Percentiles rank a stretch among this genome's conserved stretches.
Evolutionary conservation across 2,329 filamentous ascomycete genomes (phyloP).

Genomic region (Fusarium sp.): DNA sequence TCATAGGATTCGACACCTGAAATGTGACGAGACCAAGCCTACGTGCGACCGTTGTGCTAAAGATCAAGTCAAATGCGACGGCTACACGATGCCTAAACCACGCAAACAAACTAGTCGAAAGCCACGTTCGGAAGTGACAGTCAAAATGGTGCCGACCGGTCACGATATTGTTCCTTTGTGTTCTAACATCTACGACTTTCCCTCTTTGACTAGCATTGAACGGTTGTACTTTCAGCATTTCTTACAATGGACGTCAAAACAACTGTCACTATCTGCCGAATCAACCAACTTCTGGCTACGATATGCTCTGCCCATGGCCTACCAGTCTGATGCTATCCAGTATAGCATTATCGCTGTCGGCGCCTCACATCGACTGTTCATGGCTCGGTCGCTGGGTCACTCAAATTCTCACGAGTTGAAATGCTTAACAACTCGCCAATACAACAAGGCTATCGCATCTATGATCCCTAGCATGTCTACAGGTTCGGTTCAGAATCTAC

Average conservation of each 20-base stretch:
- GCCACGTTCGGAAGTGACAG: neutral
- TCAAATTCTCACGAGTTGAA: neutral
- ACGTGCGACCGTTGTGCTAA: neutral
- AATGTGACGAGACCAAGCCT: slow-evolving; percentile 3
- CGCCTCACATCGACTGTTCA: neutral
- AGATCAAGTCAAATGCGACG: slow-evolving; percentile 1
- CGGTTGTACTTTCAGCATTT: slow-evolving; percentile 7
- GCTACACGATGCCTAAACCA: neutral
- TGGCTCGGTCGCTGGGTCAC: neutral
- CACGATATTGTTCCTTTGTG: neutral
- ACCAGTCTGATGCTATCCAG: neutral
- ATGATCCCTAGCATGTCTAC: neutral
- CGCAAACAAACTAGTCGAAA: neutral
- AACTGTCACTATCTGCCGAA: neutral
- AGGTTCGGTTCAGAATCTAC: neutral
- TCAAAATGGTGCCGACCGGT: neutral
- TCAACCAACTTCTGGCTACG: neutral
- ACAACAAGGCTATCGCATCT: slow-evolving; percentile 4
- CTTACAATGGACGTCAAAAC: neutral
- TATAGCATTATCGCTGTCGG: slow-evolving; percentile 8
- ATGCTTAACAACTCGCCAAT: neutral
- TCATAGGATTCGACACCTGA: neutral
- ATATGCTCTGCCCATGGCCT: neutral
- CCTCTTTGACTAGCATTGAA: neutral
- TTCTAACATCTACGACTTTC: neutral